Evolutionary conservation across 2,329 filamentous ascomycete genomes (phyloP), one percentile per base, ranked within the genome.

Genomic region (Fusarium tanahbumbuense): DNA sequence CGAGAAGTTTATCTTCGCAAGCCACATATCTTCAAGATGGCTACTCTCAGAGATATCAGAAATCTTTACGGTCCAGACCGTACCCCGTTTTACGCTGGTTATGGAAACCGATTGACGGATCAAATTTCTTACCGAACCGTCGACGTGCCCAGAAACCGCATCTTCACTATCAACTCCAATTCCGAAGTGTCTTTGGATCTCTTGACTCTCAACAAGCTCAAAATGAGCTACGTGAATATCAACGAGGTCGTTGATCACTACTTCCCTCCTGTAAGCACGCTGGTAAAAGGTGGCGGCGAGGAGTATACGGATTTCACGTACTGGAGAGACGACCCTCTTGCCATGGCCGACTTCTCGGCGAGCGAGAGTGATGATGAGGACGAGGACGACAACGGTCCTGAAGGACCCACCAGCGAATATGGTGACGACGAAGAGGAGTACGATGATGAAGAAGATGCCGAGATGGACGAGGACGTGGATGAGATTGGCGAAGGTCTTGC

Each of bases 1-100:
- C 90, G 96, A 49, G 96, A 99, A 78, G 89, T 99, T 8, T 99
- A 99, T 78, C 86, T 99, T 27, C 89, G 96, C 56, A 98, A 99
- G 79, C 97, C 96, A 0, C 94, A 99, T 77, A 93, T 99, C 10
- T 99, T 99, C 88, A 99, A 99, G 82, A 99, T 99, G 97, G 94
- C 96, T 4, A 99, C 96, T 68, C 83, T 99, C 22, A 90, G 96
- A 42, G 96, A 99, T 78, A 98, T 99, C 73, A 90, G 94, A 77
- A 93, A 91, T 62, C 86, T 99, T 1, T 99, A 98, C 76, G 91
- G 89, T 5, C 85, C 88, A 0, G 89, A 92, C 27, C 85, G 88
- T 44, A 93, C 91, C 20, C 95, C 96, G 0, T 99, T 99, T 77
- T 98, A 97, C 76, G 97, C 97, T 13, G 96, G 96, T 0, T 99